Percentiles rank a stretch among this genome's conserved stretches.
phyloP scores from a whole-genome alignment of 2,329 filamentous ascomycete species.

The Escovopsis sp. region DNA sequence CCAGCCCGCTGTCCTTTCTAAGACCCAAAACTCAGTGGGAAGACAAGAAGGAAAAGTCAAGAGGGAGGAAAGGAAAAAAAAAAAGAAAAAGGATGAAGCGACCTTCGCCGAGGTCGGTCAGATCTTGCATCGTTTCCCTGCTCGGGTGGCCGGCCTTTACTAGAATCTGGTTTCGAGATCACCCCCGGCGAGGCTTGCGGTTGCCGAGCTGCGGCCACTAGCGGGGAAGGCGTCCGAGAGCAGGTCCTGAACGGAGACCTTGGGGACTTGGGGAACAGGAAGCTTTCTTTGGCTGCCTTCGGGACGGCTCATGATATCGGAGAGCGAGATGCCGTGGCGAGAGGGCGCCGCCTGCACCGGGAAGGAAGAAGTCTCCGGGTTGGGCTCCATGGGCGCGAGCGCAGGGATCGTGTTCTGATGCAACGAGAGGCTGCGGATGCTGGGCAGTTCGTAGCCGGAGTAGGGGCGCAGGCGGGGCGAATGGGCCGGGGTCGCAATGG shows the following conservation, averaged over 20 bases:
- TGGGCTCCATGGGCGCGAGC: slow-evolving; percentile 42
- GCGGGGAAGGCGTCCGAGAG: slow-evolving; percentile 54
- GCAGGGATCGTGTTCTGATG: slow-evolving; percentile 38
- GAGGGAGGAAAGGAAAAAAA: no score
- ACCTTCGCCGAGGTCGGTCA: no score
- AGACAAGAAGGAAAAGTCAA: no score
- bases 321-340: slow-evolving; percentile 59
- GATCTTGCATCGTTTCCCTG: no score
- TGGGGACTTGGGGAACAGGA: slow-evolving; percentile 79
- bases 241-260: slow-evolving; percentile 76
- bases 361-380: slow-evolving; percentile 29
- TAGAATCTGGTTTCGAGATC: slow-evolving; percentile 46
- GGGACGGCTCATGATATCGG: slow-evolving; percentile 80
- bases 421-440: slow-evolving; percentile 52
- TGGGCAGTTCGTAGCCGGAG: slow-evolving; percentile 65
- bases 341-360: slow-evolving; percentile 31
- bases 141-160: slow-evolving; percentile 1
- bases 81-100: no score
- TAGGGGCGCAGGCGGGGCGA: slow-evolving; percentile 80
- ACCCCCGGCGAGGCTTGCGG: slow-evolving; percentile 60
- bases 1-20: no score
- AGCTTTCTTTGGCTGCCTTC: slow-evolving; percentile 83
- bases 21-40: no score
- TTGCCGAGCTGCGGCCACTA: slow-evolving; percentile 63
- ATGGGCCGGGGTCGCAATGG: slow-evolving; percentile 89